These are phyloP conservation scores for Rostrohypoxylon terebratum DNA, from an alignment of 495 filamentous ascomycete species.

Conservation along the genomic window DNA sequence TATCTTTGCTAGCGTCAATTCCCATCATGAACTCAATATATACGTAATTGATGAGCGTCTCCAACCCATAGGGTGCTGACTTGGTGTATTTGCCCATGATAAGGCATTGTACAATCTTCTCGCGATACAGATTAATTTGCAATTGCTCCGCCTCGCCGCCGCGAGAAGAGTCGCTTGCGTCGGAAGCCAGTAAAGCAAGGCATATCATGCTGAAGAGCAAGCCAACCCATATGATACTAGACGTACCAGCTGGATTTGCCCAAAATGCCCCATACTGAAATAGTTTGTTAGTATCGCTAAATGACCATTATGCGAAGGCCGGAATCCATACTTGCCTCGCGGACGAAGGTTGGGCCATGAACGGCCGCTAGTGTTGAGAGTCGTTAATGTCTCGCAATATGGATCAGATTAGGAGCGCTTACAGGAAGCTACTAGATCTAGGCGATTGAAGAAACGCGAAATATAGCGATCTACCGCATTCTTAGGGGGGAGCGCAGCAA, in stretches of 20 bases:
- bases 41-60: conserved; percentile 49
- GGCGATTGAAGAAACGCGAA: conserved; percentile 43
- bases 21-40: conserved; percentile 13
- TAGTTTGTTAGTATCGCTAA: neutral
- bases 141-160: conserved; percentile 5
- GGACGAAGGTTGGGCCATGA: conserved; percentile 12
- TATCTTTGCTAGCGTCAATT: conserved; percentile 45
- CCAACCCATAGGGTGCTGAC: conserved; percentile 54
- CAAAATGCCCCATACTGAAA: conserved; percentile 9
- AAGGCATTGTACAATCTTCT: conserved; percentile 52
- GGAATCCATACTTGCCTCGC: conserved; percentile 14
- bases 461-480: conserved; percentile 35
- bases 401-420: conserved; percentile 5
- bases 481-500: conserved; percentile 39
- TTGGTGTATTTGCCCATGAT: conserved; percentile 58
- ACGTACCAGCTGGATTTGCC: conserved; percentile 2
- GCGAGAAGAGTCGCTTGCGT: conserved; percentile 35
- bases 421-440: conserved; percentile 11
- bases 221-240: conserved; percentile 8
- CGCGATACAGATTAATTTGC: conserved; percentile 42
- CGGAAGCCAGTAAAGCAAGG: conserved; percentile 37
- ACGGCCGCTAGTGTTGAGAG: neutral
- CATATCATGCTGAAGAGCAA: conserved; percentile 40
- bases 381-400: neutral
- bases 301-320: neutral